Conservation (phyloP, 2,329 filamentous ascomycete genomes). For the Tricladium varicosporioides region DNA sequence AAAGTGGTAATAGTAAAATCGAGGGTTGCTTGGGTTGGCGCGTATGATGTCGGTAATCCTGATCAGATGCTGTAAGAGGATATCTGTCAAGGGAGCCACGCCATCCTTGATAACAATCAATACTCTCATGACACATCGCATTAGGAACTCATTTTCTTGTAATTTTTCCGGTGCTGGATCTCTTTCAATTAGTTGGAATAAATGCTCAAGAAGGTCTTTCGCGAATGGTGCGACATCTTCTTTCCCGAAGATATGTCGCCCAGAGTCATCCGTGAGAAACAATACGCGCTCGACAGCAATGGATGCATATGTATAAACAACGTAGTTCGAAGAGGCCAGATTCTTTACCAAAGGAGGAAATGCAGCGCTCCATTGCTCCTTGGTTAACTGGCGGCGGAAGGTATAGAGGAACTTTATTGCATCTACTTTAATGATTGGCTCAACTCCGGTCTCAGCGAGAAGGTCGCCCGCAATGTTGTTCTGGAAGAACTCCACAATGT, state of each 20-base stretch:
- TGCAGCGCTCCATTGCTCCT: slow-evolving; percentile 86
- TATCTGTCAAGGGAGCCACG: slow-evolving; percentile 70
- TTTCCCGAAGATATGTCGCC: slow-evolving; percentile 76
- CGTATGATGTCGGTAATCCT: slow-evolving; percentile 90
- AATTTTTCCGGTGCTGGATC: slow-evolving; percentile 85
- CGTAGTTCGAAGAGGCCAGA: slow-evolving; percentile 85
- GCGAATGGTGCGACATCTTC: slow-evolving; percentile 77
- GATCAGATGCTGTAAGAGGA: slow-evolving; percentile 79
- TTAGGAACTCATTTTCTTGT: slow-evolving; percentile 97
- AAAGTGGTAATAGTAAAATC: slow-evolving; percentile 98
- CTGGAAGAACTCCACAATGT: slow-evolving; percentile 94
- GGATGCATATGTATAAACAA: slow-evolving; percentile 95
- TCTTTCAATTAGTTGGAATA: slow-evolving; percentile 89
- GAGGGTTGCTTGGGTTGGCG: slow-evolving; percentile 92
- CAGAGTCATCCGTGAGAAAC: slow-evolving; percentile 73
- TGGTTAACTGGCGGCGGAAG: slow-evolving; percentile 91
- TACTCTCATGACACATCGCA: slow-evolving; percentile 98
- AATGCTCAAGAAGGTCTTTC: slow-evolving; percentile 81
- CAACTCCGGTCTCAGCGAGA: slow-evolving; percentile 62
- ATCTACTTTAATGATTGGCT: slow-evolving; percentile 92
- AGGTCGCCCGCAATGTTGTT: slow-evolving; percentile 89
- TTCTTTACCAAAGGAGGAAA: slow-evolving; percentile 91
- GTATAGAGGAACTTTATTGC: slow-evolving; percentile 98
- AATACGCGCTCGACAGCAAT: slow-evolving; percentile 94
- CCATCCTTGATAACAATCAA: slow-evolving; percentile 90